These are phyloP conservation scores for Canavalia ensiformis DNA, from an alignment of 306 rosid species.

Conservation along the genomic window DNA sequence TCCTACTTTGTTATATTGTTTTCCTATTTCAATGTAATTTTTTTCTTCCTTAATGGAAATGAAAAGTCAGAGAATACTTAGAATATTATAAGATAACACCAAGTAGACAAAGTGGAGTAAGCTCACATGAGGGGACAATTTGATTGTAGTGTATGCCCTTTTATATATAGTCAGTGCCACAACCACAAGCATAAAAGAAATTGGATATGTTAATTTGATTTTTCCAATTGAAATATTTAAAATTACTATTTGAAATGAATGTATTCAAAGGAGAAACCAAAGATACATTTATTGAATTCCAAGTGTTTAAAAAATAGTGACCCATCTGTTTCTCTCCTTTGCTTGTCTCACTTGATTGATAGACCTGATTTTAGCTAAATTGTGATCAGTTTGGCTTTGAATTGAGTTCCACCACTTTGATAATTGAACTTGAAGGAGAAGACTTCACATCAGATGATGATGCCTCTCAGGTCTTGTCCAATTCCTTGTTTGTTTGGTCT, in stretches of 20 bases:
- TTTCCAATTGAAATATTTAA: not conserved
- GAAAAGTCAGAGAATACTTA: constrained; percentile 41
- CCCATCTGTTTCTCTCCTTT: not conserved
- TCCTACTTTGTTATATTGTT: not conserved
- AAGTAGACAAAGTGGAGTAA: constrained; percentile 41
- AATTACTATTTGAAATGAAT: not conserved
- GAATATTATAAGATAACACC: not conserved
- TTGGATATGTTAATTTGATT: not conserved
- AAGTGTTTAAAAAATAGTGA: constrained; percentile 34
- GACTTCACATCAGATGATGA: constrained; percentile 49
- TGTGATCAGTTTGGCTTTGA: constrained; percentile 45
- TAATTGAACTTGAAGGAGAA: constrained; percentile 40
- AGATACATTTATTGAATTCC: constrained; percentile 20
- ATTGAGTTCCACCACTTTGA: constrained; percentile 52
- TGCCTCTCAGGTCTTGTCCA: constrained; percentile 50
- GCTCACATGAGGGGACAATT: constrained; percentile 50
- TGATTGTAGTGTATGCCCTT: constrained; percentile 16
- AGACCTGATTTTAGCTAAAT: constrained; percentile 38
- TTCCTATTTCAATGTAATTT: not conserved
- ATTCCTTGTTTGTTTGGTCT: constrained; percentile 38
- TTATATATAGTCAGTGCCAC: not conserved
- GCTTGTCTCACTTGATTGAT: constrained; percentile 34
- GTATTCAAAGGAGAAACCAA: constrained; percentile 19
- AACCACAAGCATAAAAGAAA: constrained; percentile 9
- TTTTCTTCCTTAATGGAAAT: constrained; percentile 34